Percentiles rank a stretch among this genome's conserved stretches.
Conservation (phyloP, 306 rosid species). For the Senna tora region DNA sequence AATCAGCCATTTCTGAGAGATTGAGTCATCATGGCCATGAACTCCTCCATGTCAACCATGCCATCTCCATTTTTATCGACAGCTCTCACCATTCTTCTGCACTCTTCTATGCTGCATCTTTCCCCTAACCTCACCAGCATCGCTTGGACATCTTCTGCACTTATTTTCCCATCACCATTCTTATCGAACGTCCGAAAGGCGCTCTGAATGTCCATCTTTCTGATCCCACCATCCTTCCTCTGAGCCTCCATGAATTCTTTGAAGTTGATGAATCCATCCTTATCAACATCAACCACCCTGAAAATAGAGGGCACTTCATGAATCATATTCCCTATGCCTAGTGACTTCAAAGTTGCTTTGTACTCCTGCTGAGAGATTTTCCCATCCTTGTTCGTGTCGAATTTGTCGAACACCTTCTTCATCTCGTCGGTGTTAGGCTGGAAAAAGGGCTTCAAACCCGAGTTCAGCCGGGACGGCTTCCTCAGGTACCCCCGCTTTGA, state of each 20-base stretch:
- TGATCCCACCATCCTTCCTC: constrained; percentile 71
- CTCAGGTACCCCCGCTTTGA: constrained; percentile 64
- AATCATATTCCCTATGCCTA: constrained; percentile 57
- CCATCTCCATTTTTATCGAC: constrained; percentile 87
- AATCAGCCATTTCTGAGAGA: constrained; percentile 42
- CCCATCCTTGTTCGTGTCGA: constrained; percentile 79
- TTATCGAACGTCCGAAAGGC: constrained; percentile 68
- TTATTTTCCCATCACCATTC: constrained; percentile 82
- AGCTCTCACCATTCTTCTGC: constrained; percentile 77
- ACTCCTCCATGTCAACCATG: constrained; percentile 83
- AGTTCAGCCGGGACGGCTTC: constrained; percentile 61
- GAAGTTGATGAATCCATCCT: constrained; percentile 81
- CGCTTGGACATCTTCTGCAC: constrained; percentile 74
- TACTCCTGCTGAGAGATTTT: constrained; percentile 78
- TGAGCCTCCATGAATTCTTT: constrained; percentile 77
- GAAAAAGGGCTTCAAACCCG: constrained; percentile 42
- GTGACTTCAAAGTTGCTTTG: constrained; percentile 57
- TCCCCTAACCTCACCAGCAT: constrained; percentile 74
- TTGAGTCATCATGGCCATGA: constrained; percentile 79
- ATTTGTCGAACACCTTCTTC: constrained; percentile 76
- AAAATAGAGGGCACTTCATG: constrained; percentile 75
- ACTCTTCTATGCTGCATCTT: constrained; percentile 74
- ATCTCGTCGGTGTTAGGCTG: constrained; percentile 76
- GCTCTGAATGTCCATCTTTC: constrained; percentile 55
- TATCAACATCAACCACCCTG: constrained; percentile 66